phyloP scores from a whole-genome alignment of 345 rosid genomes.

The Brassica incana region DNA sequence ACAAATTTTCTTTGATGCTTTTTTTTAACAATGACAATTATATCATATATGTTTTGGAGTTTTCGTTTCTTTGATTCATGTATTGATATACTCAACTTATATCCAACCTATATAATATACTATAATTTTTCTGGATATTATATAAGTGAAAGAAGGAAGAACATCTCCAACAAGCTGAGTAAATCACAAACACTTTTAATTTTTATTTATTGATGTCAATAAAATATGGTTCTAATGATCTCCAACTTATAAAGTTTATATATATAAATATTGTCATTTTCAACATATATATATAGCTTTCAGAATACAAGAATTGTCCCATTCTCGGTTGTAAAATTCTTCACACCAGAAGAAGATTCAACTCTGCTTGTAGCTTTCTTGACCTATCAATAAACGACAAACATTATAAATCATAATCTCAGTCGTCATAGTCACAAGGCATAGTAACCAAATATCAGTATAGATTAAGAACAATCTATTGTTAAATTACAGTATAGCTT shows the following conservation, averaged over 20 bases:
- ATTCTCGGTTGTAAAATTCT: background rate
- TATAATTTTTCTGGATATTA: background rate
- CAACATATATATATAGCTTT: background rate
- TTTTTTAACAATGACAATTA: background rate
- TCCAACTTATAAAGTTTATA: background rate
- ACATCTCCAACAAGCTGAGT: background rate
- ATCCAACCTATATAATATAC: background rate
- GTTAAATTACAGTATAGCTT: background rate
- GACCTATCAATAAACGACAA: slow-evolving; percentile 30
- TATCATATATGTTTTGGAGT: background rate
- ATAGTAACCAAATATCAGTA: background rate
- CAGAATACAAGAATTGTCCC: slow-evolving; percentile 10
- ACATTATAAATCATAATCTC: background rate
- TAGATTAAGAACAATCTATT: background rate
- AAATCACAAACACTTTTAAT: background rate
- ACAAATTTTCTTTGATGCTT: background rate
- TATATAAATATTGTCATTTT: background rate
- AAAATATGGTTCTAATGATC: background rate
- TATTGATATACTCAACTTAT: background rate
- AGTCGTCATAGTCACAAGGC: background rate
- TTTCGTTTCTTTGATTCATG: background rate
- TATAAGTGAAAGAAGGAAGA: background rate
- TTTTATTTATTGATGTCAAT: background rate
- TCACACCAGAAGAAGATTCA: slow-evolving; percentile 23
- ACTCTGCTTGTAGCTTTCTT: slow-evolving; percentile 43